phyloP scores from a whole-genome alignment of 2,329 filamentous ascomycete genomes.

The Botryotinia calthae region DNA sequence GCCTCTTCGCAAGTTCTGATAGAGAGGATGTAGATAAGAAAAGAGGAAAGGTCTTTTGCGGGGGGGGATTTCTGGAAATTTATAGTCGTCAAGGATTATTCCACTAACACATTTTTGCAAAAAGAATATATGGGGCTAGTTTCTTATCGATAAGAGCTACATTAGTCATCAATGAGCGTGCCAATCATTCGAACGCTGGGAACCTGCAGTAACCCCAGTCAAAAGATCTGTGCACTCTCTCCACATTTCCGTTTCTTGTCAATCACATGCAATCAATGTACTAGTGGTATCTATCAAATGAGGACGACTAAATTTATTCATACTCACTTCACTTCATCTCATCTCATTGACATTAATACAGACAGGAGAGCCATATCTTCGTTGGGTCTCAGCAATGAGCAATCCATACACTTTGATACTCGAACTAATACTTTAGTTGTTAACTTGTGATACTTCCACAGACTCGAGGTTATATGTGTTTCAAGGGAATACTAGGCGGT shows the following conservation, averaged over 20 bases:
- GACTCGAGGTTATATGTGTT: not conserved
- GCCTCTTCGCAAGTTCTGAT: not conserved
- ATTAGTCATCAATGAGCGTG: not conserved
- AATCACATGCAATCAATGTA: not conserved
- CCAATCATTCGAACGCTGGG: not conserved
- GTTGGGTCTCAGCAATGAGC: not conserved
- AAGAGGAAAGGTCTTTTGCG: not conserved
- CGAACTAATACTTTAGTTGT: constrained; percentile 23
- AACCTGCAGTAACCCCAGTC: not conserved
- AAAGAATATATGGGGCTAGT: not conserved
- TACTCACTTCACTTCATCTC: not conserved
- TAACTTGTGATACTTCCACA: not conserved
- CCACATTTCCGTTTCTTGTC: not conserved
- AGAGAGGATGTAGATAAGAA: not conserved
- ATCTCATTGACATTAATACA: not conserved
- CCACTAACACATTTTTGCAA: not conserved
- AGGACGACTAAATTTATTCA: not conserved
- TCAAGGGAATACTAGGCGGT: not conserved
- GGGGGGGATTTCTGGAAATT: not conserved
- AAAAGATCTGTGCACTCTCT: not conserved
- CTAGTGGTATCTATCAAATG: not conserved
- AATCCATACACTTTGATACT: constrained; percentile 20
- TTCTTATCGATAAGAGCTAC: not conserved
- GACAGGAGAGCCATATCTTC: not conserved
- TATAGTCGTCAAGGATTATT: constrained; percentile 5